Conservation (phyloP, 1,139 yeast species). For the Nakaseomyces nivariensis region DNA sequence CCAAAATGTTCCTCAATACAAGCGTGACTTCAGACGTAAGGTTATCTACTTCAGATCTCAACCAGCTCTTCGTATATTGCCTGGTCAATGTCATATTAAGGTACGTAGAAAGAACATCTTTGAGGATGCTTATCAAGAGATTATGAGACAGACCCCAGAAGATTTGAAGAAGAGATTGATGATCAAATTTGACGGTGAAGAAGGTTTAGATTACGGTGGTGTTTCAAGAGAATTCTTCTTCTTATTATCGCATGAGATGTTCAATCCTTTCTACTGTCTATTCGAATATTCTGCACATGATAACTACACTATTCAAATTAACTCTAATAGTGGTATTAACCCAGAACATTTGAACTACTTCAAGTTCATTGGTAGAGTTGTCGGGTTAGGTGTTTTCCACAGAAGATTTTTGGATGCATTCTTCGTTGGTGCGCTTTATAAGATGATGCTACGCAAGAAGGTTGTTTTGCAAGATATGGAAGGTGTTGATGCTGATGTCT, state of each 20-base stretch:
- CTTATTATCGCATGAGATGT: constrained; percentile 93
- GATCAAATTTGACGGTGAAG: constrained; percentile 99
- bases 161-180: constrained; percentile 92
- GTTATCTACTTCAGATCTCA: constrained; percentile 95
- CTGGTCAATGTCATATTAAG: constrained; percentile 97
- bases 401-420: constrained; percentile 95
- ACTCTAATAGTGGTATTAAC: constrained; percentile 95
- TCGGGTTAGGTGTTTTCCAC: constrained; percentile 96
- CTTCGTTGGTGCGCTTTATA: constrained; percentile 95
- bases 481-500: constrained; percentile 96
- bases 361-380: constrained; percentile 96
- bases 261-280: constrained; percentile 93
- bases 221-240: constrained; percentile 97
- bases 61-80: constrained; percentile 91
- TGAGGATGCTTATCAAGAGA: constrained; percentile 95
- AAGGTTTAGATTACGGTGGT: constrained; percentile 98
- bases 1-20: constrained; percentile 97
- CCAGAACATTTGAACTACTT: constrained; percentile 97
- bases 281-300: constrained; percentile 97
- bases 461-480: constrained; percentile 96
- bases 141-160: constrained; percentile 97
- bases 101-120: constrained; percentile 94
- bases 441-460: constrained; percentile 93
- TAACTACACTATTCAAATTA: constrained; percentile 92
- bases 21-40: constrained; percentile 96